phyloP scores from a whole-genome alignment of 495 filamentous ascomycete species.

The Neurospora hispaniola region DNA sequence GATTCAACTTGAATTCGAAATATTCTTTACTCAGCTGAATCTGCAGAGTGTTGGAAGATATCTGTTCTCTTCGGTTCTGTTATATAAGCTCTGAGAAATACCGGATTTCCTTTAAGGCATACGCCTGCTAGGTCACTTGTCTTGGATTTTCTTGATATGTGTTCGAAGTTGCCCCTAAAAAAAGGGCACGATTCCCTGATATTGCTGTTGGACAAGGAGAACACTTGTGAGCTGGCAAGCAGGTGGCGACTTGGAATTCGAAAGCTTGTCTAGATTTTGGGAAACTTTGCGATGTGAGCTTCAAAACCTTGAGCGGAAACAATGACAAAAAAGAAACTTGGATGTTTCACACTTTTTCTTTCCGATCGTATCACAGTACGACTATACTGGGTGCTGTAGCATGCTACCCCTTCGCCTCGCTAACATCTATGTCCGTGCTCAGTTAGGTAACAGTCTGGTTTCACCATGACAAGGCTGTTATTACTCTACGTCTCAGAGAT shows the following conservation, averaged over 20 bases:
- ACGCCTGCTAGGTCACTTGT: not conserved
- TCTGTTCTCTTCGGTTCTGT: not conserved
- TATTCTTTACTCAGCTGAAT: not conserved
- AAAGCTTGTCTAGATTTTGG: not conserved
- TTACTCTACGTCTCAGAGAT: not conserved
- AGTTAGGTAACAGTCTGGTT: not conserved
- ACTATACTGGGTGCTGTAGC: not conserved
- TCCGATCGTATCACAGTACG: not conserved
- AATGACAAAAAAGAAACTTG: not conserved
- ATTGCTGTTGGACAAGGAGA: not conserved
- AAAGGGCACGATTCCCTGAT: not conserved
- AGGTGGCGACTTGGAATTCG: not conserved
- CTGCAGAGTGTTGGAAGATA: not conserved
- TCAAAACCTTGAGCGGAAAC: not conserved
- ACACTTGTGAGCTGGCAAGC: not conserved
- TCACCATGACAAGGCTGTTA: not conserved
- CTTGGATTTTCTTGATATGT: not conserved
- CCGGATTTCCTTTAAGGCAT: not conserved
- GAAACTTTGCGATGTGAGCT: not conserved
- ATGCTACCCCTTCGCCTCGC: not conserved
- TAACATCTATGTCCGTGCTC: not conserved
- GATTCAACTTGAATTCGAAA: not conserved
- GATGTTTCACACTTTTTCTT: not conserved
- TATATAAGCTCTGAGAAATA: not conserved
- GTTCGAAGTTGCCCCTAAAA: not conserved